Conservation (phyloP, 768 basidiomycete species). For the Amanita thiersii region DNA sequence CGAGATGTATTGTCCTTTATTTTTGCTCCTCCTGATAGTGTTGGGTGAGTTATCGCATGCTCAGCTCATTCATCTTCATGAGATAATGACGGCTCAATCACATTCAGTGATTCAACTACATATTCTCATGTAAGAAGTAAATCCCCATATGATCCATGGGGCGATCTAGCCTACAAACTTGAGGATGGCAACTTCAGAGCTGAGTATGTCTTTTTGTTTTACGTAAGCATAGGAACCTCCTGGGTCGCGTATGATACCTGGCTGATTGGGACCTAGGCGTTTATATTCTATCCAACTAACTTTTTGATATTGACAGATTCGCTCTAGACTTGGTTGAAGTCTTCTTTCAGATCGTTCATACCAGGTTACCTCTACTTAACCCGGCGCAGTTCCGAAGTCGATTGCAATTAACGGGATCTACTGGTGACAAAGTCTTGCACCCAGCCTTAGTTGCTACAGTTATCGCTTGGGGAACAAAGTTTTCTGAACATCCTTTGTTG, state of each 20-base stretch:
- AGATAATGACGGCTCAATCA: slow-evolving; percentile 37
- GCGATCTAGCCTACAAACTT: slow-evolving; percentile 63
- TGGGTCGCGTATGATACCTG: slow-evolving; percentile 10
- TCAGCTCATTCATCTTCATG: slow-evolving; percentile 68
- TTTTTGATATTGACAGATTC: slow-evolving; percentile 46
- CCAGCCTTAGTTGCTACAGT: slow-evolving; percentile 80
- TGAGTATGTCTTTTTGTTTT: slow-evolving; percentile 59
- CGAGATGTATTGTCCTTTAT: slow-evolving; percentile 63
- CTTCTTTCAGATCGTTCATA: slow-evolving; percentile 89
- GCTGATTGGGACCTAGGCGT: too few relatives aligned
- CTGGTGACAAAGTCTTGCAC: slow-evolving; percentile 41
- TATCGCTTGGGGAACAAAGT: slow-evolving; percentile 88
- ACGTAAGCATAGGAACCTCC: slow-evolving; percentile 22
- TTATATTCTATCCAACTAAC: slow-evolving; percentile 12
- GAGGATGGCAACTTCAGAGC: slow-evolving; percentile 66
- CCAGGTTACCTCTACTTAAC: slow-evolving; percentile 81
- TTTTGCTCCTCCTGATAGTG: slow-evolving; percentile 64
- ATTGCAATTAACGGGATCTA: slow-evolving; percentile 37
- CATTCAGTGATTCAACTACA: slow-evolving; percentile 30
- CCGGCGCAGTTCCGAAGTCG: slow-evolving; percentile 73
- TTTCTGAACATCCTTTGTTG: slow-evolving; percentile 85
- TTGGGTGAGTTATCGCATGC: slow-evolving; percentile 35
- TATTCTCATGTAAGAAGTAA: slow-evolving; percentile 26
- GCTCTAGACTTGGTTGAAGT: slow-evolving; percentile 91
- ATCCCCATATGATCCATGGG: slow-evolving; percentile 63